Evolutionary conservation across 2,329 filamentous ascomycete species (phyloP), one percentile per base, ranked within the genome.

Genomic region (Fusarium virguliforme): DNA sequence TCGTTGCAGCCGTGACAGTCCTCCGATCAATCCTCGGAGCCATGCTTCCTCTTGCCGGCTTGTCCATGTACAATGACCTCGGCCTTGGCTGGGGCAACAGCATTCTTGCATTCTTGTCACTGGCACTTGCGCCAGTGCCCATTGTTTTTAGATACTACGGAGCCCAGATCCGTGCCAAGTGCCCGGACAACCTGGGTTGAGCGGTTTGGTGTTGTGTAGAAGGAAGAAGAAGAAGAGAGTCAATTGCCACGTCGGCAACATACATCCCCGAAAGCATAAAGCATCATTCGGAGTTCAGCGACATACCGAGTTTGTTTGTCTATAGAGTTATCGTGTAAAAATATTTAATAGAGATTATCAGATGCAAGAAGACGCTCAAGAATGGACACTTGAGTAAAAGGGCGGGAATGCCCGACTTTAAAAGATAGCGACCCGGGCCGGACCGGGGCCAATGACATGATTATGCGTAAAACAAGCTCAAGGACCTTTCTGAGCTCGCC

Each of bases 41-140:
- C 0, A 90, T 94, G 28, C 85, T 91, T 9, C 89, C 89, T 0
- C 79, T 91, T 1, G 89, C 88, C 3, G 89, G 89, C 0, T 78
- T 83, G 2, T 80, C 82, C 12, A 75, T 80, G 75, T 80, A 80
- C 53, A 73, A 79, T 18, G 73, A 76, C n/a, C 73, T 85, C 0
- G 82, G 69, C 78, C 87, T 71, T 64, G 89, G 76, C 72, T 91
- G 74, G 85, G 85, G 63, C 1, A 84, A 83, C 22, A 81, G 79
- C 12, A 41, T 83, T 2, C 77, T 85, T 30, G 83, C 74, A 0
- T 88, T 90, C 60, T 79, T 89, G 15, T 84, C 74, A 1, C 43
- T 77, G 7, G 66, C 51, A 1, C 62, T 77, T 3, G 71, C 73
- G 3, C 75, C 75, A 0, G 64, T 77, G 7, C 75, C 75, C 0